These are phyloP conservation scores for Aspergillus ochraceus DNA, from an alignment of 2,329 filamentous ascomycete genomes.

Conservation along the genomic window DNA sequence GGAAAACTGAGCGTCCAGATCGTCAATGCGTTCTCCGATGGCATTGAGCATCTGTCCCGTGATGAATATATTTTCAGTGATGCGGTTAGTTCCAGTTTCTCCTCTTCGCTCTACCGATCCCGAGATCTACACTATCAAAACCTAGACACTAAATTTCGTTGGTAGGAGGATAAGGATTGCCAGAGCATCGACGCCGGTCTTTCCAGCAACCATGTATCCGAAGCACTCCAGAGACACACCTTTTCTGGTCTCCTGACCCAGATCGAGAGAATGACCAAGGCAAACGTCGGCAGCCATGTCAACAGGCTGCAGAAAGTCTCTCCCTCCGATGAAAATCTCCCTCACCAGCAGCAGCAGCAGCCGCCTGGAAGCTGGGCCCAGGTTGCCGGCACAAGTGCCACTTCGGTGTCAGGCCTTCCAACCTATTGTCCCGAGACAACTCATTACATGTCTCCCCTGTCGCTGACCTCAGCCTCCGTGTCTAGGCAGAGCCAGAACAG, in stretches of 20 bases:
- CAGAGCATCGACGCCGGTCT: not conserved
- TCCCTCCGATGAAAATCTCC: conserved; percentile 1
- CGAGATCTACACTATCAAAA: not conserved
- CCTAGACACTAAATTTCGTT: not conserved
- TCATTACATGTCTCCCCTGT: conserved; percentile 19
- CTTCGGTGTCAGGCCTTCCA: conserved; percentile 7
- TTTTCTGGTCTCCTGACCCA: conserved; percentile 14
- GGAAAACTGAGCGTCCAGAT: conserved; percentile 35
- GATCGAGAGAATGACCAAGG: conserved; percentile 12
- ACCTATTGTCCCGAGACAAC: conserved; percentile 6
- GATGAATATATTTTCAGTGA: conserved; percentile 19
- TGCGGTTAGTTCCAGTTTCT: conserved; percentile 11
- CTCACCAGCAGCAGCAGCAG: not conserved
- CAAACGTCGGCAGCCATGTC: conserved; percentile 2
- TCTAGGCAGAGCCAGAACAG: conserved; percentile 19
- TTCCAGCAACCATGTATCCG: not conserved
- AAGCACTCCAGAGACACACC: conserved; percentile 14
- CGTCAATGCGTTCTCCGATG: conserved; percentile 33
- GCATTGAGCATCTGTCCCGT: conserved; percentile 23
- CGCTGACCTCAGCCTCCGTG: conserved; percentile 12
- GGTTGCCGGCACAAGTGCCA: conserved; percentile 7
- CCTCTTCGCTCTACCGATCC: not conserved
- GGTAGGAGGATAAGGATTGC: conserved; percentile 3
- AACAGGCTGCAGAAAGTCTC: conserved; percentile 5
- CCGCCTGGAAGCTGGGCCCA: conserved; percentile 23